phyloP scores from a whole-genome alignment of 768 basidiomycete genomes.

The Termitomyces sp. region DNA sequence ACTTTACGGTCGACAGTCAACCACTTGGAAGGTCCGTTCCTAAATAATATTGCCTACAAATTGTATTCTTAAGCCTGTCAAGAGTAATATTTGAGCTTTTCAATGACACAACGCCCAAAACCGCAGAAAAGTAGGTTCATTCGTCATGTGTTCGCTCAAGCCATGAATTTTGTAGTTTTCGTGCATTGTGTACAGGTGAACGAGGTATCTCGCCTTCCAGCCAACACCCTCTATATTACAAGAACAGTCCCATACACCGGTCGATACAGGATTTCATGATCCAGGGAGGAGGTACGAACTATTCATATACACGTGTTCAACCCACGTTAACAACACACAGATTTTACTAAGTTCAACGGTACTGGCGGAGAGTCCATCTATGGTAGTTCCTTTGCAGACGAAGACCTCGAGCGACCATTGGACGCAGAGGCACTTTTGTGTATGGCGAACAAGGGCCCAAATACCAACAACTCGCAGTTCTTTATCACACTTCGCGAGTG shows the following conservation, averaged over 20 bases:
- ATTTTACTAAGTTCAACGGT: conserved; percentile 79
- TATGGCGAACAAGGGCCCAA: conserved; percentile 86
- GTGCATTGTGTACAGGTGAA: conserved; percentile 84
- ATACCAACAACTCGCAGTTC: conserved; percentile 87
- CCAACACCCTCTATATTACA: conserved; percentile 74
- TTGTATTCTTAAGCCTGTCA: conserved; percentile 4
- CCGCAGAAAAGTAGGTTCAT: conserved; percentile 65
- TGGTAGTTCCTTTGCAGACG: conserved; percentile 71
- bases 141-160: conserved; percentile 3
- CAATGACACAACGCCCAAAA: conserved; percentile 69
- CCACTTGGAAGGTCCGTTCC: conserved; percentile 51
- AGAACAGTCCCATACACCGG: conserved; percentile 73
- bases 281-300: conserved; percentile 65
- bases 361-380: conserved; percentile 83
- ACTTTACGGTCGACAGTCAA: conserved; percentile 50
- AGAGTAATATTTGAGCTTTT: conserved; percentile 78
- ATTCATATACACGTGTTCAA: not conserved
- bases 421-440: conserved; percentile 76
- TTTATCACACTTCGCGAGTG: conserved; percentile 80
- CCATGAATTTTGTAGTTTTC: conserved; percentile 51
- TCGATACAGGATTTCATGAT: conserved; percentile 80
- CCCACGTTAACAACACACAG: conserved; percentile 23
- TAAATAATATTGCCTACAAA: not conserved
- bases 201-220: conserved; percentile 67
- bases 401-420: conserved; percentile 61